These are phyloP conservation scores for Beauveria medogensis DNA, from an alignment of 2,329 filamentous ascomycete species.

Conservation along the genomic window DNA sequence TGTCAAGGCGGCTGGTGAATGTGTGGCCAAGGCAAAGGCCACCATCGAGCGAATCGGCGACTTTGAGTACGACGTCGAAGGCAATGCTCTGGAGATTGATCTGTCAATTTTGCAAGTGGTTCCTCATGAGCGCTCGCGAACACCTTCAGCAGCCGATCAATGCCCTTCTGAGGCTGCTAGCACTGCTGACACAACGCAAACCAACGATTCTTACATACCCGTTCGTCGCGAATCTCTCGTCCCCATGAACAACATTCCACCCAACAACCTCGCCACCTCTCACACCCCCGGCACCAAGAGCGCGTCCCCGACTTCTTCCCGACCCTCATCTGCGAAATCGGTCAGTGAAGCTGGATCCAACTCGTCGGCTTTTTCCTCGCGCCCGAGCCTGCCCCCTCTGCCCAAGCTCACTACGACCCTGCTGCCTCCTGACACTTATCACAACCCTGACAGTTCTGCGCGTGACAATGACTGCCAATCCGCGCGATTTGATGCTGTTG, in stretches of 20 bases:
- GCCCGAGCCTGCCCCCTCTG: conserved; percentile 44
- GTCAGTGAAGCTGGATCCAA: conserved; percentile 34
- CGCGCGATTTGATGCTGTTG: conserved; percentile 59
- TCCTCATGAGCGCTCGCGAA: conserved; percentile 25
- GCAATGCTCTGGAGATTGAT: conserved; percentile 46
- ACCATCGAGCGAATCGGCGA: conserved; percentile 85
- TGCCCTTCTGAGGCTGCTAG: conserved; percentile 28
- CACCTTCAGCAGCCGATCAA: conserved; percentile 23
- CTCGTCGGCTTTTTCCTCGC: conserved; percentile 39
- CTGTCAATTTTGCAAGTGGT: conserved; percentile 40
- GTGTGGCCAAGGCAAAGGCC: conserved; percentile 75
- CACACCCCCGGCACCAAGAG: conserved; percentile 31
- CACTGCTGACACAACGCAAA: conserved; percentile 31
- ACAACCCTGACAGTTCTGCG: conserved; percentile 35
- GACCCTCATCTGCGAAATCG: conserved; percentile 31
- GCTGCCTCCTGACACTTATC: conserved; percentile 40
- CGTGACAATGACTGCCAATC: conserved; percentile 43
- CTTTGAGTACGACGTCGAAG: conserved; percentile 75
- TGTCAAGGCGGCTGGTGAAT: conserved; percentile 84
- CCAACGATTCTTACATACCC: conserved; percentile 27
- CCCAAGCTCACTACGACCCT: conserved; percentile 49
- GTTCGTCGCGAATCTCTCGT: conserved; percentile 30
- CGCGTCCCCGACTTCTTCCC: conserved; percentile 30
- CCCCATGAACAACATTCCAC: conserved; percentile 55
- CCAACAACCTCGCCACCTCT: conserved; percentile 56